phyloP scores from a whole-genome alignment of 2,329 filamentous ascomycete species.

The Penicillium sp. region DNA sequence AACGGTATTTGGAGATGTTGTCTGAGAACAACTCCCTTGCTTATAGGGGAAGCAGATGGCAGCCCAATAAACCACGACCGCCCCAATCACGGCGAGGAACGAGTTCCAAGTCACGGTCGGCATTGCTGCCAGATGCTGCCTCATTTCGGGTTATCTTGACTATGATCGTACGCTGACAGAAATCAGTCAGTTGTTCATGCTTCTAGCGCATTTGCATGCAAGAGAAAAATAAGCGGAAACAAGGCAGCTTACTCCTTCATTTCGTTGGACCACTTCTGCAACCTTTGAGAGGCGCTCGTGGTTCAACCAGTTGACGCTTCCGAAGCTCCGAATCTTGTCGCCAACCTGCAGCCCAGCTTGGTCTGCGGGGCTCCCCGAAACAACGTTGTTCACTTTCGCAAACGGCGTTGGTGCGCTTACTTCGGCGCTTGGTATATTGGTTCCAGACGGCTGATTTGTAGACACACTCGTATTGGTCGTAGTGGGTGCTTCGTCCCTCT shows the following conservation, averaged over 20 bases:
- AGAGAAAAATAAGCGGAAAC: background rate
- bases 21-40: background rate
- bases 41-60: constrained; percentile 83
- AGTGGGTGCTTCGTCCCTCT: constrained; percentile 46
- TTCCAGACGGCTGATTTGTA: constrained; percentile 28
- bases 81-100: constrained; percentile 85
- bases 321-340: constrained; percentile 84
- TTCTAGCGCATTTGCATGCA: background rate
- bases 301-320: constrained; percentile 80
- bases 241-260: constrained; percentile 73
- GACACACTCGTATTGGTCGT: constrained; percentile 32
- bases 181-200: background rate
- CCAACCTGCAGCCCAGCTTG: constrained; percentile 78
- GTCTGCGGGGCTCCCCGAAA: constrained; percentile 77
- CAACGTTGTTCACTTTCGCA: constrained; percentile 86
- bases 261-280: constrained; percentile 86
- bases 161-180: constrained; percentile 66
- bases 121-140: constrained; percentile 49
- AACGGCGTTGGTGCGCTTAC: constrained; percentile 67
- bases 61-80: constrained; percentile 85
- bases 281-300: constrained; percentile 86
- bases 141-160: constrained; percentile 67
- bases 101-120: constrained; percentile 71
- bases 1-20: background rate
- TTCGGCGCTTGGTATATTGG: constrained; percentile 31